Conservation (phyloP, 371 early-diverging fungal species). For the Syncephalastrum contaminatum region DNA sequence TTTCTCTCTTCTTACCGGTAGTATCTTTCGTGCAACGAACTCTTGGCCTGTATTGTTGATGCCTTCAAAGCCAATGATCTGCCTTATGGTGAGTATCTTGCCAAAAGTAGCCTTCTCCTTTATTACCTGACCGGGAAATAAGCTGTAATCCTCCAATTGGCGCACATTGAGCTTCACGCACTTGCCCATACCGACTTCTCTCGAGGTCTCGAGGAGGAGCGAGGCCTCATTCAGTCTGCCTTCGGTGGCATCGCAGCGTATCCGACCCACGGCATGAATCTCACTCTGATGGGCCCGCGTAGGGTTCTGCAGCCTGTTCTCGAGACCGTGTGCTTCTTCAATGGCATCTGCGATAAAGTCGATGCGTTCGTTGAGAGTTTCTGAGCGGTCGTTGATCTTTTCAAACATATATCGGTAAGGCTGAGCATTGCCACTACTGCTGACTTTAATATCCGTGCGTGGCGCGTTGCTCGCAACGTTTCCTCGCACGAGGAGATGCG, state of each 20-base stretch:
- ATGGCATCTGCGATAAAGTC: constrained; percentile 64
- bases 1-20: constrained; percentile 12
- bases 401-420: constrained; percentile 89
- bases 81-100: not conserved
- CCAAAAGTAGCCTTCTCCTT: constrained; percentile 14
- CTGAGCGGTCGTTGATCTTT: constrained; percentile 69
- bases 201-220: constrained; percentile 75
- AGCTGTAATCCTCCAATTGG: constrained; percentile 50
- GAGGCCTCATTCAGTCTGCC: constrained; percentile 69
- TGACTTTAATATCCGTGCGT: too few relatives aligned
- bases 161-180: constrained; percentile 65
- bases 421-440: too few relatives aligned
- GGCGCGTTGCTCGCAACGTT: too few relatives aligned
- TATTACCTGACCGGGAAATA: constrained; percentile 77
- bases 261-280: constrained; percentile 64
- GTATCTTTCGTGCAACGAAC: constrained; percentile 19
- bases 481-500: too few relatives aligned
- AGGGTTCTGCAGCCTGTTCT: constrained; percentile 61
- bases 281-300: constrained; percentile 49
- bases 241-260: constrained; percentile 67
- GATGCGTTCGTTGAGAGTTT: constrained; percentile 71
- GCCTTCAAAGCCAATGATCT: constrained; percentile 47
- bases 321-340: constrained; percentile 42
- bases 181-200: constrained; percentile 67
- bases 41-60: constrained; percentile 30